These are phyloP conservation scores for Calonectria fujianensis DNA, from an alignment of 2,329 filamentous ascomycete species.

Conservation along the genomic window DNA sequence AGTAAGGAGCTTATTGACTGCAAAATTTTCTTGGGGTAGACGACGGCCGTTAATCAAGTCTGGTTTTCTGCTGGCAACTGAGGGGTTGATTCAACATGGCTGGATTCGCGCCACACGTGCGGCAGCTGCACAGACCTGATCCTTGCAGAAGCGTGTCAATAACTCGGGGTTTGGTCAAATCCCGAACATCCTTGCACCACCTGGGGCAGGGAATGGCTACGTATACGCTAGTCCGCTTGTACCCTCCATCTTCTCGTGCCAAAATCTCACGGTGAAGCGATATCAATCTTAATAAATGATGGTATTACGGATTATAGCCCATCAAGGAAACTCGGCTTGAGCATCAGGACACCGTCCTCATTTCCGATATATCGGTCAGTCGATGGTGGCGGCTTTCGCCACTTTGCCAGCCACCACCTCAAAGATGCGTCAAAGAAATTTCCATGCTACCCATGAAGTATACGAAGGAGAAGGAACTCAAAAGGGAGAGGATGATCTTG, in stretches of 20 bases:
- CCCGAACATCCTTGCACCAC: slow-evolving; percentile 4
- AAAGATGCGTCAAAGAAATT: not conserved
- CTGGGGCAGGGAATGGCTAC: not conserved
- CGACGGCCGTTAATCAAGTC: not conserved
- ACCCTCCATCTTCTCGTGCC: not conserved
- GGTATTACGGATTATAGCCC: not conserved
- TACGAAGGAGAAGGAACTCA: not conserved
- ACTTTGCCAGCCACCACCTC: not conserved
- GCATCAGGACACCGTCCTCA: not conserved
- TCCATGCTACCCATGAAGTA: not conserved
- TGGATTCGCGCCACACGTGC: not conserved
- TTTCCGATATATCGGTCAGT: not conserved
- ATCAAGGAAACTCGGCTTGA: not conserved
- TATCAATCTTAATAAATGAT: not conserved
- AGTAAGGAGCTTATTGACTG: not conserved
- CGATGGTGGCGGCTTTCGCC: not conserved
- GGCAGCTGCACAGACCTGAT: not conserved
- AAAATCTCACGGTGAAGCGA: not conserved
- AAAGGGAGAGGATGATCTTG: not conserved
- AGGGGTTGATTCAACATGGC: slow-evolving; percentile 5
- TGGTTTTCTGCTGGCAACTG: not conserved
- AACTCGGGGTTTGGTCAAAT: slow-evolving; percentile 9
- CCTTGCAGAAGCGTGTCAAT: not conserved
- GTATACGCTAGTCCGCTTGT: not conserved
- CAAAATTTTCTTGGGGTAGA: not conserved